Base-by-base conservation (phyloP, 2,329 filamentous ascomycete species). In the Ophiostoma sp. region DNA sequence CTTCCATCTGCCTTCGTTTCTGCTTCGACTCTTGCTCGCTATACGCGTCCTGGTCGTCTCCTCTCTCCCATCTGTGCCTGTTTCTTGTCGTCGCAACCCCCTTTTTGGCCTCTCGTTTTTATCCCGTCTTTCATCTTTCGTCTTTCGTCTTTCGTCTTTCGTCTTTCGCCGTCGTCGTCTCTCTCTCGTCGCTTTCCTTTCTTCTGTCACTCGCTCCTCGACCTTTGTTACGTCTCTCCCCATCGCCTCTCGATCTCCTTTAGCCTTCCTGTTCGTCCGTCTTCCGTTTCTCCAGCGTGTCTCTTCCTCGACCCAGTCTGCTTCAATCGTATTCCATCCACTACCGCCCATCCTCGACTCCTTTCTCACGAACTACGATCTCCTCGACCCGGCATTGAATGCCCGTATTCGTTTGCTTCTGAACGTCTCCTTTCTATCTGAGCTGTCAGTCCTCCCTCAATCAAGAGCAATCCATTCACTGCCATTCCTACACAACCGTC, bases 391-490 rank as follows among this genome's bases (percentile, higher is more conserved):
- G 11, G 55, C 55, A 60, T 60, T 9, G 49, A 52, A 27, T 9
- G 18, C 27, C 55, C 18, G 11, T 12, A 27, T 5, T 38, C 55
- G 55, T 5, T 14, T 40, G 27, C 11, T 16, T 16, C 40, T 40
- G 16, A 18, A 60, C 55, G 27, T n/a, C 12, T 40, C 40, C 8
- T 27, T 41, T 41, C 36, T 12, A 63, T 44, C 40, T 40, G 60
- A 63, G 40, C 27, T 63, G 60, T 63, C 60, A 63, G 60, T 63
- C 18, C 49, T 60, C 38, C 55, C 55, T 60, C 55, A 11, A 60
- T 27, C 27, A 27, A 27, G 27, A 27, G 27, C 27, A 44, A 12
- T 38, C 27, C 18, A 55, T 27, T 27, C 18, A 55, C 49, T 49
- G 14, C 6, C 45, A 16, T 6, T 2, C 45, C 2, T 49, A 14